phyloP scores from a whole-genome alignment of 2,329 filamentous ascomycete genomes.

The Talaromyces sp. region DNA sequence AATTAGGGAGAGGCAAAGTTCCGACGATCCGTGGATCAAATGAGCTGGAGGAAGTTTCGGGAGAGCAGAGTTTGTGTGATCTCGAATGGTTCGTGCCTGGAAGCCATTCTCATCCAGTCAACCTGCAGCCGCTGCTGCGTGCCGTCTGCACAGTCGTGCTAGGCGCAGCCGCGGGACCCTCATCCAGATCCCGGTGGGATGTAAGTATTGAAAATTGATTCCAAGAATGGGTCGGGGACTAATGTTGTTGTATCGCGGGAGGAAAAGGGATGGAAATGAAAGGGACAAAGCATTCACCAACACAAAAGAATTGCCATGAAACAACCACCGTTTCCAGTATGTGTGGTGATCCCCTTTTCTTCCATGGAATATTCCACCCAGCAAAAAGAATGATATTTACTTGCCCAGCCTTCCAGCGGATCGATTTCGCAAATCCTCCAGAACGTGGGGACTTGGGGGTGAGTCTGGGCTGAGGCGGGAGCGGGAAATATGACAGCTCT shows the following conservation, averaged over 20 bases:
- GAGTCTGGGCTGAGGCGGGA: conserved; percentile 16
- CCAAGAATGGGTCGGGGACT: background rate
- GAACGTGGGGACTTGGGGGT: conserved; percentile 17
- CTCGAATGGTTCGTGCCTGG: conserved; percentile 23
- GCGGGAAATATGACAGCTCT: conserved; percentile 37
- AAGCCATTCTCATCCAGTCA: conserved; percentile 11
- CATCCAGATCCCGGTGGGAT: conserved; percentile 10
- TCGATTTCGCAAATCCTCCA: background rate
- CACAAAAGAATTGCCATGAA: too few relatives aligned
- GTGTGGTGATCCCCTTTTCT: too few relatives aligned
- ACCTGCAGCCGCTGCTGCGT: conserved; percentile 19
- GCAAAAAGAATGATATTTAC: too few relatives aligned
- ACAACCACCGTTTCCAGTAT: too few relatives aligned
- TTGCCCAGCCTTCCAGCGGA: background rate
- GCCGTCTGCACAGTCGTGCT: conserved; percentile 20
- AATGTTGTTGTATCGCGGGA: background rate
- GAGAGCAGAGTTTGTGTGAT: conserved; percentile 12
- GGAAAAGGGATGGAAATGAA: background rate
- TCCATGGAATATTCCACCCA: too few relatives aligned
- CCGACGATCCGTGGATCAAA: conserved; percentile 14
- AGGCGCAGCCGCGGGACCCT: conserved; percentile 20
- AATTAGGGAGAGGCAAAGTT: conserved; percentile 13
- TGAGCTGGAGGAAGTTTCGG: conserved; percentile 22
- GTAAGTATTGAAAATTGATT: conserved; percentile 12
- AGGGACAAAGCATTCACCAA: background rate